Evolutionary conservation across 345 rosid genomes (phyloP).

Genomic region (Euphorbia lathyris): DNA sequence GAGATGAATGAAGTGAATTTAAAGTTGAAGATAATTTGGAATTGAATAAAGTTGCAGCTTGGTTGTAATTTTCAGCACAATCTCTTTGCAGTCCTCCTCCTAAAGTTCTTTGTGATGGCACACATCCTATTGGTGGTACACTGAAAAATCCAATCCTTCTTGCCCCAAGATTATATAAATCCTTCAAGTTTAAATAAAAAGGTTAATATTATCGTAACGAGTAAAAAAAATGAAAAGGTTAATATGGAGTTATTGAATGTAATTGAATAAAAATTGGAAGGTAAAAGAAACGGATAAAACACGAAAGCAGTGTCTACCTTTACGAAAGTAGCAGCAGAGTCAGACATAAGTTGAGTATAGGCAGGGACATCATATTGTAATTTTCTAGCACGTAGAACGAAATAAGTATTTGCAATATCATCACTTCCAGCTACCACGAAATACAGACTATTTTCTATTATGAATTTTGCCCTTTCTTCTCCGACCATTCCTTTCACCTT

Average conservation of each 20-base stretch:
- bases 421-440: slow-evolving; percentile 48
- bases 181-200: slow-evolving; percentile 19
- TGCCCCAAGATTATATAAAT: slow-evolving; percentile 42
- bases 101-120: slow-evolving; percentile 42
- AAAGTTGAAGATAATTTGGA: slow-evolving; percentile 27
- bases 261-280: no score
- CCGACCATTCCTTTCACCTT: slow-evolving; percentile 40
- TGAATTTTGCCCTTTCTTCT: slow-evolving; percentile 27
- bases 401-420: slow-evolving; percentile 50
- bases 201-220: no score
- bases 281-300: no score
- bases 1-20: slow-evolving; percentile 30
- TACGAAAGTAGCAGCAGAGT: slow-evolving; percentile 30
- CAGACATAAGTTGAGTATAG: slow-evolving; percentile 35
- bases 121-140: slow-evolving; percentile 55
- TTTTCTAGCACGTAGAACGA: slow-evolving; percentile 23
- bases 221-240: no score
- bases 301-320: no score
- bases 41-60: slow-evolving; percentile 43
- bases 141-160: slow-evolving; percentile 40
- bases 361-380: slow-evolving; percentile 33
- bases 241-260: no score
- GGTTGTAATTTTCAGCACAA: slow-evolving; percentile 35
- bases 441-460: slow-evolving; percentile 29
- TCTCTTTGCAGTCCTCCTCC: slow-evolving; percentile 24